Evolutionary conservation across 441 rosid genomes (phyloP).

Genomic region (Sinapis alba): DNA sequence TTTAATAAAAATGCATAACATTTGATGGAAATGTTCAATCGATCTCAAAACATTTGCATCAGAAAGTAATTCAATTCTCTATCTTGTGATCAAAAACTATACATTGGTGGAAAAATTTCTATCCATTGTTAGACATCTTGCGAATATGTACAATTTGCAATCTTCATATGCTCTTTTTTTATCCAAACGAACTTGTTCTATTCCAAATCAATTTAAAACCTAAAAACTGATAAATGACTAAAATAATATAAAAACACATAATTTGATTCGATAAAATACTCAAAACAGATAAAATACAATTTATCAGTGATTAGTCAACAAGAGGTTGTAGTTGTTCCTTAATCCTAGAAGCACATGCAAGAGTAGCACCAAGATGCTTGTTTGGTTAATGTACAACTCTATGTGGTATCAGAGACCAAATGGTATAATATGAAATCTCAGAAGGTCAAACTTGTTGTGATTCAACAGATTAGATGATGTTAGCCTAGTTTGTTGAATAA

Average conservation of each 20-base stretch:
- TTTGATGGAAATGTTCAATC: no score
- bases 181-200: neutral
- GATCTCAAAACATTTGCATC: neutral
- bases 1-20: neutral
- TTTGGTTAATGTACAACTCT: neutral
- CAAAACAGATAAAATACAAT: neutral
- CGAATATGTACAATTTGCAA: neutral
- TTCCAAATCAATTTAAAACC: neutral
- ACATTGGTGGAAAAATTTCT: neutral
- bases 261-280: neutral
- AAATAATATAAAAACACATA: neutral
- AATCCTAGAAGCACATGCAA: conserved; percentile 47
- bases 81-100: neutral
- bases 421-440: neutral
- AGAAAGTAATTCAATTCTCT: neutral
- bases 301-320: conserved; percentile 33
- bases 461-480: neutral
- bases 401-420: neutral
- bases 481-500: neutral
- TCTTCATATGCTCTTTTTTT: neutral
- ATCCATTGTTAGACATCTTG: neutral
- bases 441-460: neutral
- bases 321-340: conserved; percentile 46
- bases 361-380: neutral
- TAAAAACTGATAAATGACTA: neutral